Evolutionary conservation across 2,329 filamentous ascomycete genomes (phyloP), one percentile per base, ranked within the genome.

Genomic region (Pseudogymnoascus sp.): DNA sequence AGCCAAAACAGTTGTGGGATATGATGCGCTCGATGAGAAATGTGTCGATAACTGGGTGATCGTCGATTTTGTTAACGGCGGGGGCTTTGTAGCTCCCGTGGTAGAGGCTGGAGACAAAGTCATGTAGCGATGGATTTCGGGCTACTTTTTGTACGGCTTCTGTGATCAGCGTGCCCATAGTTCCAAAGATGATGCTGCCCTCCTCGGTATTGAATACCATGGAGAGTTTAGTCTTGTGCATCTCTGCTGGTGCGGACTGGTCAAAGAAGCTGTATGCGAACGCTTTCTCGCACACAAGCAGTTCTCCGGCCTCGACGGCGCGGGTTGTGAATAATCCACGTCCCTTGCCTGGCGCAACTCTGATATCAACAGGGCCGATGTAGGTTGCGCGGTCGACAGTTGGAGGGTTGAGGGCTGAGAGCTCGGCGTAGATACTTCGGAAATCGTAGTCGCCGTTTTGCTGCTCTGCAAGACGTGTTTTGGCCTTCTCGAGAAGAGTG

Each of bases 261-360:
- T 37, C 39, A 12, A 58, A 39, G 8, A 39, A 58, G 14, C 32
- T 71, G 66, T 81, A 74, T 0, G 69, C 68, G 65, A 83, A 82
- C 0, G 81, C 80, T 63, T 84, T 85, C 62, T 84, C 81, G 54
- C 79, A 83, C 1, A 84, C 65, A 0, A 85, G 67, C 1, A 83
- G 70, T 3, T 83, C 77, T 0, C 81, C 81, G 0, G 77, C 74
- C 37, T 73, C 71, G 2, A 84, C 77, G 0, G 71, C 65, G 18
- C 71, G 69, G 0, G 75, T 80, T 0, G 77, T 79, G 65, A 83
- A 85, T 0, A 84, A 68, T 0, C 81, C 81, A 2, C 74, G 73
- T 2, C 80, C 81, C 16, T 74, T 72, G 7, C 70, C 74, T 1
- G 69, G 67, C 0, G 77, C 76, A 6, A 67, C 43, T 34, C 72